Conservation (phyloP, 202 grass and related monocot genomes). For the Alloteropsis angusta region DNA sequence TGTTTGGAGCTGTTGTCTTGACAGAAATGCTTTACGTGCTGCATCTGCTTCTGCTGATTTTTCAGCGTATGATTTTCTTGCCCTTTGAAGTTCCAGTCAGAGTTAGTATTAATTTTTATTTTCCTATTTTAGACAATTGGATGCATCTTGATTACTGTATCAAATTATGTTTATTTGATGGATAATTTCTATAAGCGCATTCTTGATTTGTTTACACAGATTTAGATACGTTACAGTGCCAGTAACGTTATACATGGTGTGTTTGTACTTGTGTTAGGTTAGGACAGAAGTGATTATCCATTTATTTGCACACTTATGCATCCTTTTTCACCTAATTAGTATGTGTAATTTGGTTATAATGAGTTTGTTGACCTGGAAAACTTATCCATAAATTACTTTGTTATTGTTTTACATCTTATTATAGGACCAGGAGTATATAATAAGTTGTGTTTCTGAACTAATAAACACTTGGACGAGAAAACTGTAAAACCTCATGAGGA, state of each 20-base stretch:
- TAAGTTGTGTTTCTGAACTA: background rate
- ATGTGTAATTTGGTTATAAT: background rate
- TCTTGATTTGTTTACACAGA: background rate
- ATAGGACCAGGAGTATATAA: background rate
- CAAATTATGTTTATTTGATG: background rate
- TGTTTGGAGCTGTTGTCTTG: slow-evolving; percentile 94
- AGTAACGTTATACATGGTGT: background rate
- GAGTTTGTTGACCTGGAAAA: background rate
- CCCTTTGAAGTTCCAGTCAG: background rate
- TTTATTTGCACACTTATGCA: background rate
- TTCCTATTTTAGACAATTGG: background rate
- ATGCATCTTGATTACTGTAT: background rate
- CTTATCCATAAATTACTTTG: background rate
- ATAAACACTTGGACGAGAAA: background rate
- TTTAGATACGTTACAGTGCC: background rate
- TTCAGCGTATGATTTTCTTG: slow-evolving; percentile 60
- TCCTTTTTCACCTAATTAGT: background rate
- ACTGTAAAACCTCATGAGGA: background rate
- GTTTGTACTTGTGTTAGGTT: background rate
- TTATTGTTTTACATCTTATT: background rate
- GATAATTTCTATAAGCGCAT: background rate
- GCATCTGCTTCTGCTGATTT: slow-evolving; percentile 97
- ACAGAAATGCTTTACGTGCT: slow-evolving; percentile 78
- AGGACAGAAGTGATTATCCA: background rate
- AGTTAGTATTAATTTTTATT: background rate